These are phyloP conservation scores for Ormosia emarginata DNA, from an alignment of 306 rosid species.

Conservation along the genomic window DNA sequence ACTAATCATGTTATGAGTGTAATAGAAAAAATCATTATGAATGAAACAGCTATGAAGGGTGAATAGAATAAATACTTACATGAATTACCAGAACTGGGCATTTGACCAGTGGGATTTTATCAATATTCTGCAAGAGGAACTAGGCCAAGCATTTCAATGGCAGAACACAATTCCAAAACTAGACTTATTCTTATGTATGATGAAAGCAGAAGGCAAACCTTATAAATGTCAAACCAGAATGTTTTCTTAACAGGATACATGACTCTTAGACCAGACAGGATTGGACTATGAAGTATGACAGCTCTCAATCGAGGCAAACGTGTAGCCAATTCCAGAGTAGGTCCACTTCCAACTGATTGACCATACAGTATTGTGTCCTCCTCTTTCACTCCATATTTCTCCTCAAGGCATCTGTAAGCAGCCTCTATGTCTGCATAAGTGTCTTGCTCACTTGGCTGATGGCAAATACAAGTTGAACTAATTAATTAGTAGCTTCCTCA, in stretches of 20 bases:
- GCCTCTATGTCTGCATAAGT: conserved; percentile 75
- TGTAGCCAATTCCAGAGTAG: conserved; percentile 54
- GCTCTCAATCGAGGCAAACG: conserved; percentile 52
- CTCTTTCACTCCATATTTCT: conserved; percentile 58
- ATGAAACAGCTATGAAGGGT: neutral
- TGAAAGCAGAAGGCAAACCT: conserved; percentile 34
- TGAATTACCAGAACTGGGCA: conserved; percentile 67
- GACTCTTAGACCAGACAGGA: conserved; percentile 65
- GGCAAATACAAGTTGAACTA: neutral
- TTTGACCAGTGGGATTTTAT: conserved; percentile 51
- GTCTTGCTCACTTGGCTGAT: conserved; percentile 73
- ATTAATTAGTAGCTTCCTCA: neutral
- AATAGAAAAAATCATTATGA: neutral
- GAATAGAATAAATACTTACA: conserved; percentile 36
- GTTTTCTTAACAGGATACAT: conserved; percentile 62
- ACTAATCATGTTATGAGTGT: neutral
- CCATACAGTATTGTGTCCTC: conserved; percentile 58
- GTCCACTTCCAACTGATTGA: conserved; percentile 74
- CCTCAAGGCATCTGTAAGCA: conserved; percentile 54
- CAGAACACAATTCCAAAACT: neutral
- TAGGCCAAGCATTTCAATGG: neutral
- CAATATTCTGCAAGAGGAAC: conserved; percentile 50
- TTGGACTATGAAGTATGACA: conserved; percentile 60
- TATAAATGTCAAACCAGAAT: conserved; percentile 73
- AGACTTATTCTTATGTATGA: neutral